phyloP scores from a whole-genome alignment of 441 rosid genomes.

The Pelargonium fulgidum region DNA sequence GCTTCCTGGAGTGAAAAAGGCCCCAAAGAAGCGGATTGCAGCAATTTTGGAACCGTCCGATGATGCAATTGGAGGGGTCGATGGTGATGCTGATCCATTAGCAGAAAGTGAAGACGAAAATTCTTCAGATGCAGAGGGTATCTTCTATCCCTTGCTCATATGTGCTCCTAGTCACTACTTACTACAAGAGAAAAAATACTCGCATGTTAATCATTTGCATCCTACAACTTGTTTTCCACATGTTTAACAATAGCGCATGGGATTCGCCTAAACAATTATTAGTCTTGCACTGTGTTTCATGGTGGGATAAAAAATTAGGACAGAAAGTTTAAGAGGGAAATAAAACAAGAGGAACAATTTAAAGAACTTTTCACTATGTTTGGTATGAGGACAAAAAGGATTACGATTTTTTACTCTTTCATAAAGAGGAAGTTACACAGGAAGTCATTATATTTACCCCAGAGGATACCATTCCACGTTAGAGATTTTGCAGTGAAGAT shows the following conservation, averaged over 20 bases:
- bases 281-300: not conserved
- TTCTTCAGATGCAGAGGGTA: conserved; percentile 69
- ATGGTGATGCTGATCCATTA: conserved; percentile 41
- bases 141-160: not conserved
- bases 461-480: too few species aligned
- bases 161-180: not conserved
- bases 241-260: not conserved
- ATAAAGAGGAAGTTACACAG: not conserved
- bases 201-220: not conserved
- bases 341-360: not conserved
- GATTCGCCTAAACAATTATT: not conserved
- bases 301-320: not conserved
- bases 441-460: too few species aligned
- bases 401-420: too few species aligned
- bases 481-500: too few species aligned
- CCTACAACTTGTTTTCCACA: not conserved
- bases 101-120: conserved; percentile 58
- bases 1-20: conserved; percentile 78
- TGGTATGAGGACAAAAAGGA: not conserved
- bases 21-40: conserved; percentile 71
- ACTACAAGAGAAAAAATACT: not conserved
- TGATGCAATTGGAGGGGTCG: conserved; percentile 53
- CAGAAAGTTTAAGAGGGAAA: not conserved
- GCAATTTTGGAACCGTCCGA: conserved; percentile 68
- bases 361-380: not conserved